Evolutionary conservation across 2,329 filamentous ascomycete species (phyloP).

Genomic region (Cytospora mali): DNA sequence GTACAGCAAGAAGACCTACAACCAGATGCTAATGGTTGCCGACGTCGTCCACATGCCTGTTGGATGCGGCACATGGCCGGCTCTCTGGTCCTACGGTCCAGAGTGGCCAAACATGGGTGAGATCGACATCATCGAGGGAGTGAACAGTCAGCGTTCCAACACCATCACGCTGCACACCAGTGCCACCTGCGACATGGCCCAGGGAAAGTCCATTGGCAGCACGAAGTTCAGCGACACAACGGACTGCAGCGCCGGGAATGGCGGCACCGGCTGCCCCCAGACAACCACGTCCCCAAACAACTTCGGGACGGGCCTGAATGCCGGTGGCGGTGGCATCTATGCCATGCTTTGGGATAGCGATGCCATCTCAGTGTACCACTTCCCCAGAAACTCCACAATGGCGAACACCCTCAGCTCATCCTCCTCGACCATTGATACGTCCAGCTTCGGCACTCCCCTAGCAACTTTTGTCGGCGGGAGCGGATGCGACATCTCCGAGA

Average conservation of each 20-base stretch:
- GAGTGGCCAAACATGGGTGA: constrained; percentile 72
- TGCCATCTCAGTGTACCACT: constrained; percentile 81
- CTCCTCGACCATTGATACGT: constrained; percentile 62
- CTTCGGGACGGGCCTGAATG: constrained; percentile 74
- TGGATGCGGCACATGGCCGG: constrained; percentile 76
- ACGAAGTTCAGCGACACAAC: constrained; percentile 44
- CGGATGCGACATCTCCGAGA: constrained; percentile 69
- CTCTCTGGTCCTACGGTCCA: constrained; percentile 69
- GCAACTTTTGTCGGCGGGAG: constrained; percentile 68
- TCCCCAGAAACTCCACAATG: constrained; percentile 56
- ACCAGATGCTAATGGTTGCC: constrained; percentile 69
- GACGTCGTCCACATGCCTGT: constrained; percentile 79
- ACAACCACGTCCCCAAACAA: constrained; percentile 52
- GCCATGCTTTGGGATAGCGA: constrained; percentile 75
- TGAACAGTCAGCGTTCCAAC: constrained; percentile 64
- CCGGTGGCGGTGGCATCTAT: constrained; percentile 68
- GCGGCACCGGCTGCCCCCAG: constrained; percentile 62
- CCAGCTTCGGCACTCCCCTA: constrained; percentile 67
- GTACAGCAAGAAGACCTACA: constrained; percentile 66
- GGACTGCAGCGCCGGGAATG: constrained; percentile 59
- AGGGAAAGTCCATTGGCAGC: constrained; percentile 49
- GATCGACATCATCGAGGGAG: constrained; percentile 80
- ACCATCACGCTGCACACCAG: constrained; percentile 70
- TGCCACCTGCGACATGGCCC: constrained; percentile 59
- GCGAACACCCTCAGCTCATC: constrained; percentile 53